Evolutionary conservation across 1,284 basidiomycete genomes (phyloP).

Genomic region (Vanrija pseudolonga): DNA sequence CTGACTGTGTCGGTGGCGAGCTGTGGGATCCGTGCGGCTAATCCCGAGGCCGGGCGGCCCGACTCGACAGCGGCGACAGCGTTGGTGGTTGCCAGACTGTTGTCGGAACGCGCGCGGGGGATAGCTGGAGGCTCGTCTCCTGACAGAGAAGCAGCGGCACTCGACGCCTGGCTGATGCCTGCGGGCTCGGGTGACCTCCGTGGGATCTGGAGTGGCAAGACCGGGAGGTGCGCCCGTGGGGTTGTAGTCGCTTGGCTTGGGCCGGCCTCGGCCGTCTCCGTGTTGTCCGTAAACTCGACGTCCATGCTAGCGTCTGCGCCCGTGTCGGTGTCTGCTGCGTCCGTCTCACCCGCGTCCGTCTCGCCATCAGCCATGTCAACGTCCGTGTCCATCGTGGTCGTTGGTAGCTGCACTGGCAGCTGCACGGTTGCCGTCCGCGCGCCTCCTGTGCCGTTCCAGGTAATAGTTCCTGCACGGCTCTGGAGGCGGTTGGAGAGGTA

Average conservation of each 20-base stretch:
- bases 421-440: background rate
- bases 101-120: conserved; percentile 38
- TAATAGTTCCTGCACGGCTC: background rate
- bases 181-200: conserved; percentile 19
- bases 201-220: conserved; percentile 34
- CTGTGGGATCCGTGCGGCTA: conserved; percentile 29
- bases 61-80: conserved; percentile 17
- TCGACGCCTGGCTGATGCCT: conserved; percentile 32
- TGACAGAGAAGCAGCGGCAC: conserved; percentile 27
- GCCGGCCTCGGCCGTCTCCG: background rate
- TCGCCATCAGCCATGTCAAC: conserved; percentile 48
- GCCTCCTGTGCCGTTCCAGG: no score
- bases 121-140: conserved; percentile 30
- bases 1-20: conserved; percentile 33
- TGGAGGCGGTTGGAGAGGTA: conserved; percentile 7
- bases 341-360: conserved; percentile 32
- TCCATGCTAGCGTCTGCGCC: conserved; percentile 31
- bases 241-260: conserved; percentile 27
- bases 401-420: background rate
- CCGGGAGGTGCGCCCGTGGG: conserved; percentile 32
- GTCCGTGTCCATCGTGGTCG: conserved; percentile 30
- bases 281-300: conserved; percentile 6
- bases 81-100: conserved; percentile 24
- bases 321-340: conserved; percentile 35
- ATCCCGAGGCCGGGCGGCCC: conserved; percentile 14